Conservation (phyloP, 441 rosid species). For the Oxalis stricta region DNA sequence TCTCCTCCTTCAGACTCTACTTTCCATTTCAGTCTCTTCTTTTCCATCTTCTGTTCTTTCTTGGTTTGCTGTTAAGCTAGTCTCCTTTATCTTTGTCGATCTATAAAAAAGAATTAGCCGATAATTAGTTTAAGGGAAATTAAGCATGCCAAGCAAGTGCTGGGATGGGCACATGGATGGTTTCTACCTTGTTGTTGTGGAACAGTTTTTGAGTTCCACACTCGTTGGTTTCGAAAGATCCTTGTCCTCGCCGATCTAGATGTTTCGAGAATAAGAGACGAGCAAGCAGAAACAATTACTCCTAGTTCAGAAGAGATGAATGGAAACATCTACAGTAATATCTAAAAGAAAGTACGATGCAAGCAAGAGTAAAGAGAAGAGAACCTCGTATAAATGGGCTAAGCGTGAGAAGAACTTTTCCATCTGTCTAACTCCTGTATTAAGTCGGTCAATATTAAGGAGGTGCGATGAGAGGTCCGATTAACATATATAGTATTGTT, state of each 20-base stretch:
- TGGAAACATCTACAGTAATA: background rate
- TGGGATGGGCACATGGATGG: background rate
- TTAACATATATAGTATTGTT: too few species aligned
- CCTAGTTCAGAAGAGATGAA: too few species aligned
- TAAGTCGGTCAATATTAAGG: background rate
- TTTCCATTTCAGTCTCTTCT: slow-evolving; percentile 71
- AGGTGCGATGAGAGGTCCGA: too few species aligned
- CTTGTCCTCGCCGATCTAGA: slow-evolving; percentile 41
- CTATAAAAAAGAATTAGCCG: too few species aligned
- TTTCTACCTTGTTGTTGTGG: slow-evolving; percentile 25
- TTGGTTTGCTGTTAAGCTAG: slow-evolving; percentile 80
- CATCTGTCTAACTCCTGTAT: slow-evolving; percentile 37
- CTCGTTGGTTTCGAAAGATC: slow-evolving; percentile 33
- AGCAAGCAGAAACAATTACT: background rate
- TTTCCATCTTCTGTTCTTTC: slow-evolving; percentile 71
- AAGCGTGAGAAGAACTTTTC: slow-evolving; percentile 35
- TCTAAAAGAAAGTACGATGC: too few species aligned
- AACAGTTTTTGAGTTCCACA: slow-evolving; percentile 32
- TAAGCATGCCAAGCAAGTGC: background rate
- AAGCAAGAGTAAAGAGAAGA: background rate
- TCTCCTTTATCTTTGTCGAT: slow-evolving; percentile 48
- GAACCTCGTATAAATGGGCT: slow-evolving; percentile 44
- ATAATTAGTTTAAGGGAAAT: too few species aligned
- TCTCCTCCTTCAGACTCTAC: slow-evolving; percentile 25
- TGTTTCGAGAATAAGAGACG: background rate